Base-by-base conservation (phyloP, 805 yeast genomes). In the Candida nemodendra region DNA sequence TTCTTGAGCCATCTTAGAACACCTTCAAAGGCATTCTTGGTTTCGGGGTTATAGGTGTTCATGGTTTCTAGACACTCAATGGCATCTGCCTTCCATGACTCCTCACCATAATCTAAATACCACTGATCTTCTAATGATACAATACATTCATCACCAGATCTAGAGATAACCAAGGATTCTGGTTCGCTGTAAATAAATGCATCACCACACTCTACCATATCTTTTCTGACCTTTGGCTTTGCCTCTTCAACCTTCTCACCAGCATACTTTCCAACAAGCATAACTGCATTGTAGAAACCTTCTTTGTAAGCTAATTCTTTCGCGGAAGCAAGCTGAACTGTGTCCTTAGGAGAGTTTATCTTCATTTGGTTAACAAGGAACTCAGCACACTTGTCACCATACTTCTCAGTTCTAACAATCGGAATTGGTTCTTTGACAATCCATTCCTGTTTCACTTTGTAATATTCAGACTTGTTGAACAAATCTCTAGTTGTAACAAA, bases 101-200 rank as follows among this genome's bases (percentile, higher is more conserved):
- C 87, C 75, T 93, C 99, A 74, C 99, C 99, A 57, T 93, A 93
- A 63, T 93, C 97, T 54, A 87, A 76, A 65, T 79, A 93, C 99
- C 99, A 93, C 72, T 93, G 99, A 67, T 93, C 98, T 68, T 95
- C 98, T 36, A 93, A 76, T 5, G 98, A 88, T 27, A 93, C 99
- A 54, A 91, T 81, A 75, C 99, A 93, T 42, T 81, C 88, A 62
- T 93, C 99, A 51, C 97, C 97, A 29, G 96, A 87, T 69, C 99
- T 84, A 12, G 98, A 91, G 32, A 87, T 76, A 32, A 93, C 96
- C 29, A 71, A 69, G 29, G 83, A 78, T 68, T 93, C 99, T 30
- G 99, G 99, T 72, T 93, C 99, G 54, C 83, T 82, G 74, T 93
- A 93, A 34, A 81, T 82, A 54, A 93, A 87, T 2, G 96, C 96